Percentiles rank a stretch among this genome's conserved stretches.
These are phyloP conservation scores for Aspergillus floridensis DNA, from an alignment of 2,329 filamentous ascomycete species.

Conservation along the genomic window DNA sequence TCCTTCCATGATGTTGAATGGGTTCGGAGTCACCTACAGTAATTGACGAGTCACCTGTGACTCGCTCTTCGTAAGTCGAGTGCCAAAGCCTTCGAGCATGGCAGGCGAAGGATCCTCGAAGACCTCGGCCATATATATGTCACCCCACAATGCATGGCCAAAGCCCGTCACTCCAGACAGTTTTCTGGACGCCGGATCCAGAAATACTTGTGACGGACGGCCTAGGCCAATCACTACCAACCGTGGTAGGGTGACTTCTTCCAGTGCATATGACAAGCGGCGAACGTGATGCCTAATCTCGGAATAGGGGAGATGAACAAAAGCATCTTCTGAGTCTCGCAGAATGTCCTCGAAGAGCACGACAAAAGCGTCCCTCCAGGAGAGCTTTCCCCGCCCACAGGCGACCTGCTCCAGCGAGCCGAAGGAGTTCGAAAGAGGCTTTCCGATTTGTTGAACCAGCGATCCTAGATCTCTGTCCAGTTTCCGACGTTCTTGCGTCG, in stretches of 20 bases:
- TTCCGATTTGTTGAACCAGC: slow-evolving; percentile 42
- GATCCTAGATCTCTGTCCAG: slow-evolving; percentile 38
- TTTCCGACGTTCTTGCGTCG: slow-evolving; percentile 26
- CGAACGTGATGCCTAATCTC: slow-evolving; percentile 52
- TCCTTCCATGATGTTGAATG: neutral
- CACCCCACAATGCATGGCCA: slow-evolving; percentile 56
- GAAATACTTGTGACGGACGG: slow-evolving; percentile 50
- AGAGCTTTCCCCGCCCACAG: slow-evolving; percentile 44
- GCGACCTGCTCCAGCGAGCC: slow-evolving; percentile 51
- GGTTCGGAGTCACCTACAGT: slow-evolving; percentile 28
- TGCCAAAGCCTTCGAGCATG: slow-evolving; percentile 38
- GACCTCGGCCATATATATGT: slow-evolving; percentile 53
- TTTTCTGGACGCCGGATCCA: slow-evolving; percentile 49
- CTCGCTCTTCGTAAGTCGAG: slow-evolving; percentile 20
- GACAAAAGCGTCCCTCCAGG: slow-evolving; percentile 55
- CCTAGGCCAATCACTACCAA: slow-evolving; percentile 53
- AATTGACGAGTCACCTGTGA: slow-evolving; percentile 31
- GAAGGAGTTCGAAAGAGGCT: slow-evolving; percentile 49
- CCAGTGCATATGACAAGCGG: slow-evolving; percentile 46
- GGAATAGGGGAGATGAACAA: slow-evolving; percentile 56
- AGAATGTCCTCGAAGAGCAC: slow-evolving; percentile 52
- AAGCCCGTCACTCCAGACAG: slow-evolving; percentile 54
- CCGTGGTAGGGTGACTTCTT: slow-evolving; percentile 51
- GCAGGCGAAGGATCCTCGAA: slow-evolving; percentile 41
- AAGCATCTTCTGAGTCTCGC: slow-evolving; percentile 58